Evolutionary conservation across 23 red algal genomes (phyloP).

Genomic region (Gracilariopsis chorda): DNA sequence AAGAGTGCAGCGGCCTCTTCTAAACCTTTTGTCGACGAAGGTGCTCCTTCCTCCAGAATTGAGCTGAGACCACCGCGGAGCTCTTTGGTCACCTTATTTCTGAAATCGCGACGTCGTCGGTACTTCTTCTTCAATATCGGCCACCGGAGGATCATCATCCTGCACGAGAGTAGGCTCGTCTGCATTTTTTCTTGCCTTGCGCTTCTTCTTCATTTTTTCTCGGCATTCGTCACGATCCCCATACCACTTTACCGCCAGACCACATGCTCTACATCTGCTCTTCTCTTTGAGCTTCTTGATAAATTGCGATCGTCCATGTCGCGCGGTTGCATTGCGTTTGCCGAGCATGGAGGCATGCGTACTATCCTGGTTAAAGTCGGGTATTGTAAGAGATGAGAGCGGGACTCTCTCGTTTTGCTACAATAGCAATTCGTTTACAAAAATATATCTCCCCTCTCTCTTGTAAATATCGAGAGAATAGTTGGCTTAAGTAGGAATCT

Average conservation of each 20-base stretch:
- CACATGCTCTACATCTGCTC: background rate
- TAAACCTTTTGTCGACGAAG: background rate
- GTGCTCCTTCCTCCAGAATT: conserved; percentile 7
- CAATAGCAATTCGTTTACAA: too few species aligned
- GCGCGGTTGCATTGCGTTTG: too few species aligned
- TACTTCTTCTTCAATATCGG: background rate
- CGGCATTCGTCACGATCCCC: background rate
- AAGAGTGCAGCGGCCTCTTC: background rate
- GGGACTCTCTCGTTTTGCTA: too few species aligned
- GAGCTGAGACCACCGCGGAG: background rate
- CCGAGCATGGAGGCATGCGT: too few species aligned
- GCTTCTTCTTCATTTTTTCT: background rate
- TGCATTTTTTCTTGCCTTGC: background rate
- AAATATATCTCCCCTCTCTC: too few species aligned
- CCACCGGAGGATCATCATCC: background rate
- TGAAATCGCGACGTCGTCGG: background rate
- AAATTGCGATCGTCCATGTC: too few species aligned
- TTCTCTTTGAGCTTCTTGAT: too few species aligned
- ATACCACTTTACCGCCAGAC: background rate
- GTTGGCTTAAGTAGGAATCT: too few species aligned
- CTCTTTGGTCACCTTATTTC: background rate
- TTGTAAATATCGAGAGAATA: too few species aligned
- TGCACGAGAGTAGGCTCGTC: background rate
- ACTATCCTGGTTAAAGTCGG: too few species aligned
- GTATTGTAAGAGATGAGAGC: too few species aligned